Evolutionary conservation across 768 basidiomycete species (phyloP).

Genomic region (Butyriboletus loyo): DNA sequence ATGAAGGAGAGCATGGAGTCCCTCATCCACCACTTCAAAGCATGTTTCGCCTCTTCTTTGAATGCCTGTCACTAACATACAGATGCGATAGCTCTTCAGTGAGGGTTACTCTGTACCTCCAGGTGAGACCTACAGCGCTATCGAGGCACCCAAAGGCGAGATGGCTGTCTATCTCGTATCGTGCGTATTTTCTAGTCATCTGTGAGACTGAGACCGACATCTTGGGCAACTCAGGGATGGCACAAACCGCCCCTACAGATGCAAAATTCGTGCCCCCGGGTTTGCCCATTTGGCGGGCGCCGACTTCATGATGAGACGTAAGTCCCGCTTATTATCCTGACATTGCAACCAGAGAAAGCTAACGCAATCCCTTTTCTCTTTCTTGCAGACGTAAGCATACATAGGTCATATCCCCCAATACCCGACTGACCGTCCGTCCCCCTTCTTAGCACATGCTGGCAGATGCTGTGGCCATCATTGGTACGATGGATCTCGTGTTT

Average conservation of each 20-base stretch:
- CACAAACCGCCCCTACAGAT: conserved; percentile 92
- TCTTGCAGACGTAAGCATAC: conserved; percentile 37
- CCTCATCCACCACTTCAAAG: conserved; percentile 98
- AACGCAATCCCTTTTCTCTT: neutral
- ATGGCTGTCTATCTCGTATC: conserved; percentile 99
- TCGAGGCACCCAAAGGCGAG: conserved; percentile 98
- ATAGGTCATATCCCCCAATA: neutral
- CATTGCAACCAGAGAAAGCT: neutral
- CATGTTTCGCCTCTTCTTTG: conserved; percentile 14
- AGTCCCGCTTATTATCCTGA: conserved; percentile 28
- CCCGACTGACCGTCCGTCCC: conserved; percentile 15
- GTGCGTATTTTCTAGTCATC: conserved; percentile 40
- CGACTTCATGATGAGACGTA: conserved; percentile 97
- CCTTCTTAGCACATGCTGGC: conserved; percentile 77
- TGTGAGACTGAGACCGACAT: neutral
- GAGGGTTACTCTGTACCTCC: conserved; percentile 97
- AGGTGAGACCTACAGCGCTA: conserved; percentile 94
- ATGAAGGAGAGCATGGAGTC: conserved; percentile 99
- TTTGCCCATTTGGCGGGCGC: conserved; percentile 94
- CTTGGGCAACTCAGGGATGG: conserved; percentile 60
- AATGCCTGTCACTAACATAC: neutral
- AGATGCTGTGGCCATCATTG: conserved; percentile 95
- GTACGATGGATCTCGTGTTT: conserved; percentile 98
- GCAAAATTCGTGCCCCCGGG: conserved; percentile 95
- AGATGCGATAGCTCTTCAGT: conserved; percentile 68